Evolutionary conservation across 2,329 filamentous ascomycete species (phyloP).

Genomic region (Sporothrix phasma): DNA sequence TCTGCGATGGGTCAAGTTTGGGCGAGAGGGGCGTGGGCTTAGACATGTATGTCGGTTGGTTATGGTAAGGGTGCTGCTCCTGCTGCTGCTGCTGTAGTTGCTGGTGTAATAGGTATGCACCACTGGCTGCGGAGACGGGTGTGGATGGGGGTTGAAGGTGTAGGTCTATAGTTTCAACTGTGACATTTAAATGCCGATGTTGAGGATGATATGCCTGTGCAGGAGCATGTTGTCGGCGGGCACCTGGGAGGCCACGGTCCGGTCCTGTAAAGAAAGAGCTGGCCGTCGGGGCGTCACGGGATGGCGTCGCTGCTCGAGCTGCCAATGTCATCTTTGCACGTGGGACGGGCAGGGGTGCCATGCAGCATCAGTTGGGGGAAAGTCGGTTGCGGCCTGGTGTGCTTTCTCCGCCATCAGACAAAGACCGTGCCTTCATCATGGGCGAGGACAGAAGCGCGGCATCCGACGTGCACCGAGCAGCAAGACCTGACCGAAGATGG

Average conservation of each 20-base stretch:
- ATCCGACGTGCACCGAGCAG: neutral
- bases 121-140: conserved; percentile 6
- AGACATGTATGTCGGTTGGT: conserved; percentile 30
- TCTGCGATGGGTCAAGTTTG: conserved; percentile 73
- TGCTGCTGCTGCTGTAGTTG: conserved; percentile 14
- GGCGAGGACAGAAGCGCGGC: conserved; percentile 28
- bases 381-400: conserved; percentile 38
- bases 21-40: conserved; percentile 68
- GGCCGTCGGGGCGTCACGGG: conserved; percentile 55
- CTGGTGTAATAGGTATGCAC: conserved; percentile 8
- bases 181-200: neutral
- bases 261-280: conserved; percentile 41
- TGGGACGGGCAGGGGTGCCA: conserved; percentile 38
- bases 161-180: neutral
- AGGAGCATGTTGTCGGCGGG: neutral
- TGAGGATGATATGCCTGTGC: conserved; percentile 22
- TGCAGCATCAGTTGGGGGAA: conserved; percentile 50
- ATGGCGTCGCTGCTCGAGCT: conserved; percentile 25
- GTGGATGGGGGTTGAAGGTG: conserved; percentile 10
- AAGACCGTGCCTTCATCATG: conserved; percentile 47
- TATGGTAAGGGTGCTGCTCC: conserved; percentile 13
- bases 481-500: neutral
- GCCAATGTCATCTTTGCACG: conserved; percentile 57
- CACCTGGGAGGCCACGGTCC: conserved; percentile 62
- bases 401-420: conserved; percentile 50